phyloP scores from a whole-genome alignment of 2,329 filamentous ascomycete species.

The Sphaceloma murrayae region DNA sequence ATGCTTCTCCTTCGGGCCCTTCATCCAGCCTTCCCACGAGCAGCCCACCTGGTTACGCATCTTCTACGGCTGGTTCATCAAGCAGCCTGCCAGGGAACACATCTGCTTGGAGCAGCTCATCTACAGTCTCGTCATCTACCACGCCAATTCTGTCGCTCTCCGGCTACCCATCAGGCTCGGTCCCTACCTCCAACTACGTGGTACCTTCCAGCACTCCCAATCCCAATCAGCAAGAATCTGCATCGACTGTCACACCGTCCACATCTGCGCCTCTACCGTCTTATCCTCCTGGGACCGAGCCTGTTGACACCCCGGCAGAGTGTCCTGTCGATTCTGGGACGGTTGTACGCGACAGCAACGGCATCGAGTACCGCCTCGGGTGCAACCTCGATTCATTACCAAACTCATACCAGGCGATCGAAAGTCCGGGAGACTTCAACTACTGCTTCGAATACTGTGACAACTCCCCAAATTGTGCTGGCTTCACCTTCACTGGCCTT shows the following conservation, averaged over 20 bases:
- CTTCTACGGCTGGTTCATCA: background rate
- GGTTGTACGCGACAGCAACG: slow-evolving; percentile 5
- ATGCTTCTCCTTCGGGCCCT: background rate
- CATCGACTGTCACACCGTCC: background rate
- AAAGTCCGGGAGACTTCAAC: slow-evolving; percentile 5
- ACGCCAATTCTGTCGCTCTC: background rate
- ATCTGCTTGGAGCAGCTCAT: background rate
- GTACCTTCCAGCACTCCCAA: slow-evolving; percentile 1
- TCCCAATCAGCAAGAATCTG: slow-evolving; percentile 2
- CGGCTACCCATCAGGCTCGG: background rate
- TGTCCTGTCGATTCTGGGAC: slow-evolving; percentile 1
- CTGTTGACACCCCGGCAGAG: background rate
- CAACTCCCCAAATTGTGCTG: slow-evolving; percentile 6
- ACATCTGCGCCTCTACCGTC: background rate
- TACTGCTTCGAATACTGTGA: slow-evolving; percentile 15
- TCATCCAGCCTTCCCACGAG: background rate
- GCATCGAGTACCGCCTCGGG: slow-evolving; percentile 9
- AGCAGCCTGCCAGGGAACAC: slow-evolving; percentile 1
- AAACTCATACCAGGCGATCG: slow-evolving; percentile 4
- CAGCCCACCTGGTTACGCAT: slow-evolving; percentile 1
- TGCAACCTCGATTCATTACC: background rate
- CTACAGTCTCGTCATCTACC: slow-evolving; percentile 10
- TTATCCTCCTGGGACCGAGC: background rate
- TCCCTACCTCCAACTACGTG: background rate
- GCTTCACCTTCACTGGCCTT: slow-evolving; percentile 10